Percentiles rank a stretch among this genome's conserved stretches.
Conservation (phyloP, 192 early-diverging fungal genomes). For the Gaertneriomyces semiglobifer region DNA sequence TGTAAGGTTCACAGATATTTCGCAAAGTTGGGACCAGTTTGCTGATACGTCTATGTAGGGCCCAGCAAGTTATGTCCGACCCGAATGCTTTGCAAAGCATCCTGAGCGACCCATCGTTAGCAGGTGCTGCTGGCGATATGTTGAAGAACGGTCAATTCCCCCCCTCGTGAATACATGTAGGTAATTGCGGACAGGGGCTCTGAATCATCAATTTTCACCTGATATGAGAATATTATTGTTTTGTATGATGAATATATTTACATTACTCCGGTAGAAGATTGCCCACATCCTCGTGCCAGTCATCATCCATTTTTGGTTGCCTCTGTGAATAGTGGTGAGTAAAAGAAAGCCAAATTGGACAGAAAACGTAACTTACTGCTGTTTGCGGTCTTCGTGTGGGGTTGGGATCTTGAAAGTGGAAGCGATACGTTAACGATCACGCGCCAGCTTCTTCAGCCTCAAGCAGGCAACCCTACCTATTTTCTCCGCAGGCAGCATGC, state of each 20-base stretch:
- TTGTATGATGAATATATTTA: neutral
- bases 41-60: slow-evolving; percentile 46
- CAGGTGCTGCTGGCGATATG: neutral
- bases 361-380: slow-evolving; percentile 1
- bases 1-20: slow-evolving; percentile 50
- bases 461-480: slow-evolving; percentile 5
- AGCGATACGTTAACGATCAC: neutral
- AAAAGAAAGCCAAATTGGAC: neutral
- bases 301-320: slow-evolving; percentile 29
- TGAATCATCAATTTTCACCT: no score
- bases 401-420: slow-evolving; percentile 18
- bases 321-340: neutral
- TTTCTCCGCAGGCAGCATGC: slow-evolving; percentile 9
- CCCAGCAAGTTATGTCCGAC: slow-evolving; percentile 72
- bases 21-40: neutral
- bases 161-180: no score
- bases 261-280: slow-evolving; percentile 38
- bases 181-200: no score
- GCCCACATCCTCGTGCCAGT: slow-evolving; percentile 46
- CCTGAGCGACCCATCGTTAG: slow-evolving; percentile 74
- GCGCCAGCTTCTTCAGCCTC: neutral
- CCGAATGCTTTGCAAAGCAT: slow-evolving; percentile 57
- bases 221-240: no score
- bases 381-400: slow-evolving; percentile 18
- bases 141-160: no score